Conservation (phyloP, 2,329 filamentous ascomycete species). For the Monosporascus sp. region DNA sequence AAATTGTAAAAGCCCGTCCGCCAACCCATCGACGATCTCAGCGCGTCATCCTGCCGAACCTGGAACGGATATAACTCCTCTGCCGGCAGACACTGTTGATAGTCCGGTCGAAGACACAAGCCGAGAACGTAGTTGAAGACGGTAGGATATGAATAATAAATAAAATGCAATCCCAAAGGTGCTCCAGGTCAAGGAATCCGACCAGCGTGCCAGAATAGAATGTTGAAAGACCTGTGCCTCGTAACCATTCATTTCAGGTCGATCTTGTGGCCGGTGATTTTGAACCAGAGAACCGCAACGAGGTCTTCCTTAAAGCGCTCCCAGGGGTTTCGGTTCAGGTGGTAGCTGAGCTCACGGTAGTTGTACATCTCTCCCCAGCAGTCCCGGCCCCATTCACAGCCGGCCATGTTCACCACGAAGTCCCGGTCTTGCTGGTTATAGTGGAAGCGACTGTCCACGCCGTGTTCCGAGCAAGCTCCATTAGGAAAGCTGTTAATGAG, state of each 20-base stretch:
- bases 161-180: neutral
- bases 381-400: slow-evolving; percentile 93
- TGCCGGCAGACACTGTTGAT: neutral
- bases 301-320: slow-evolving; percentile 68
- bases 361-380: slow-evolving; percentile 98
- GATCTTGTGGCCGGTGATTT: slow-evolving; percentile 56
- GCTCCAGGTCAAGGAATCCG: neutral
- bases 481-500: slow-evolving; percentile 92
- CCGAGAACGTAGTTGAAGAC: neutral
- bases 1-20: neutral
- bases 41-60: neutral
- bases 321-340: slow-evolving; percentile 79
- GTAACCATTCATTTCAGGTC: slow-evolving; percentile 38
- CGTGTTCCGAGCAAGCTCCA: slow-evolving; percentile 78
- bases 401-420: slow-evolving; percentile 97
- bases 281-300: slow-evolving; percentile 56
- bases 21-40: neutral
- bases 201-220: neutral
- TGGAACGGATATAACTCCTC: neutral
- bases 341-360: slow-evolving; percentile 86
- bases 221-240: neutral
- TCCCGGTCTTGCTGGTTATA: slow-evolving; percentile 82
- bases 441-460: slow-evolving; percentile 72
- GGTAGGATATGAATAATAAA: neutral
- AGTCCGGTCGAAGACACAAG: neutral